A percentile compares a stretch with the other conserved stretches of the same genome.
Conservation (phyloP, 2,329 filamentous ascomycete genomes). For the Epichloe scottii region DNA sequence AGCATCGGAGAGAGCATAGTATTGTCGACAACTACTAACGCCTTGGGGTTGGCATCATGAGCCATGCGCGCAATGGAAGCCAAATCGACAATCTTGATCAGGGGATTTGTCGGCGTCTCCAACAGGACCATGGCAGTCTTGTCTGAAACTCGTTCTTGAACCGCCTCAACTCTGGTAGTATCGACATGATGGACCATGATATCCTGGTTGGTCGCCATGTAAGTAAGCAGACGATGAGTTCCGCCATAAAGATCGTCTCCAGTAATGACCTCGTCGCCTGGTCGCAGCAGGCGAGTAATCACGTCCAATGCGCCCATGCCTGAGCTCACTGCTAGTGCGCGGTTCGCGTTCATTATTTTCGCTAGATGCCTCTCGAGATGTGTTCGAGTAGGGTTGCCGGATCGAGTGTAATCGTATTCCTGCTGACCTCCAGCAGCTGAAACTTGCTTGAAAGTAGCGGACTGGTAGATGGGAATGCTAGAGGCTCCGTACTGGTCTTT, state of each 20-base stretch:
- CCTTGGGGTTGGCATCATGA: conserved; percentile 65
- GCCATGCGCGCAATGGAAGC: conserved; percentile 61
- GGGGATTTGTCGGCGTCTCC: conserved; percentile 91
- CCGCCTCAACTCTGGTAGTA: conserved; percentile 65
- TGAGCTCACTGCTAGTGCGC: conserved; percentile 84
- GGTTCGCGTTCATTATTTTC: conserved; percentile 95
- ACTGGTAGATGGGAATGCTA: conserved; percentile 96
- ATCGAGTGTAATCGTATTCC: conserved; percentile 97
- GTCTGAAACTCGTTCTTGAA: conserved; percentile 53
- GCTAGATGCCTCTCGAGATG: conserved; percentile 93
- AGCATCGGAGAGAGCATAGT: conserved; percentile 97
- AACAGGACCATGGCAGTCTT: conserved; percentile 94
- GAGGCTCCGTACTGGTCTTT: conserved; percentile 96
- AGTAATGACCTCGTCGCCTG: conserved; percentile 93
- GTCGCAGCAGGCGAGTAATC: conserved; percentile 78
- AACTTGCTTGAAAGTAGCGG: conserved; percentile 92
- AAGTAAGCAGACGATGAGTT: conserved; percentile 86
- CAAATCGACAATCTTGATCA: conserved; percentile 97
- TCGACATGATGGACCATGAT: conserved; percentile 95
- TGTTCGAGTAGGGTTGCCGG: conserved; percentile 89
- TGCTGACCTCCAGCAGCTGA: conserved; percentile 63
- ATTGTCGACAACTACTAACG: conserved; percentile 89
- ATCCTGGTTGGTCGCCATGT: conserved; percentile 75
- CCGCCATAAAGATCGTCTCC: conserved; percentile 96
- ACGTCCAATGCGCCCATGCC: conserved; percentile 97